Evolutionary conservation across 169 alveolate genomes (phyloP).

Genomic region (Cryptosporidium viatorum): DNA sequence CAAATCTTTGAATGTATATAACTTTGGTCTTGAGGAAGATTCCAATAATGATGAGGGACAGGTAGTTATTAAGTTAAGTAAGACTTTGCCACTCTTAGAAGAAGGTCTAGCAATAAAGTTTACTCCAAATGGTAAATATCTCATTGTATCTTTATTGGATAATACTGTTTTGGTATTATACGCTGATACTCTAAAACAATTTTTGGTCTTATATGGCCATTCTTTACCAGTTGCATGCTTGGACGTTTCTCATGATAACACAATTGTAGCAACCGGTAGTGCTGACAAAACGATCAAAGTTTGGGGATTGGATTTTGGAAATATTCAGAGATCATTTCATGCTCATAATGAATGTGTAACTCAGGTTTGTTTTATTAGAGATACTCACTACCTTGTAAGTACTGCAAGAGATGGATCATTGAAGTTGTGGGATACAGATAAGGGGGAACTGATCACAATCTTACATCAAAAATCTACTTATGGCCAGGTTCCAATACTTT

Average conservation of each 20-base stretch:
- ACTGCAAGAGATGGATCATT: constrained; percentile 82
- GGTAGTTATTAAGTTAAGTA: not conserved
- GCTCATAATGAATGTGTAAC: constrained; percentile 75
- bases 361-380: constrained; percentile 62
- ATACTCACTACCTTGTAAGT: constrained; percentile 79
- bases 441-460: constrained; percentile 60
- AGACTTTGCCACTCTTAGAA: constrained; percentile 70
- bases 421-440: constrained; percentile 85
- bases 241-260: constrained; percentile 84
- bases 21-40: constrained; percentile 42
- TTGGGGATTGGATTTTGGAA: constrained; percentile 91
- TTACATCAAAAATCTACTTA: constrained; percentile 59
- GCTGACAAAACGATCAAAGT: constrained; percentile 87
- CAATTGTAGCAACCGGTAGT: constrained; percentile 85
- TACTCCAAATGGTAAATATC: constrained; percentile 81
- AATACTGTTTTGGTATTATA: constrained; percentile 83
- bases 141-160: constrained; percentile 85
- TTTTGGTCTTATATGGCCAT: constrained; percentile 89
- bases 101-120: constrained; percentile 74
- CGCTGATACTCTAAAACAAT: constrained; percentile 84
- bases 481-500: constrained; percentile 66
- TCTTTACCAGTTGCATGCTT: constrained; percentile 87
- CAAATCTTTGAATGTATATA: constrained; percentile 78
- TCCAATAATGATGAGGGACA: not conserved
- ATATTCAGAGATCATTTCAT: constrained; percentile 73